A percentile compares a stretch with the other conserved stretches of the same genome.
Evolutionary conservation across 2,329 filamentous ascomycete species (phyloP).

Genomic region (Xylariaceae sp.): DNA sequence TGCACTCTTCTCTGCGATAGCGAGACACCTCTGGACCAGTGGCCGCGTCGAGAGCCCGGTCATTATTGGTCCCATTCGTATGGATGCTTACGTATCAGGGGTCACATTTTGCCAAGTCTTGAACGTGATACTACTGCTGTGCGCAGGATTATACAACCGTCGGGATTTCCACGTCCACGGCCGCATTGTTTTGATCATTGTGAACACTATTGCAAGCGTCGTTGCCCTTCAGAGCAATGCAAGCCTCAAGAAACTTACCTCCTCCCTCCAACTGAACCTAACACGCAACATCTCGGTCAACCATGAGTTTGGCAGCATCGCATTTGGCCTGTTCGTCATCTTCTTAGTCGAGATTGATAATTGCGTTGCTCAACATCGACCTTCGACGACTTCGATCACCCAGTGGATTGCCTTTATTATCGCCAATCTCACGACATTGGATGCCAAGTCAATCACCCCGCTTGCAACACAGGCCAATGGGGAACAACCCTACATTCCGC

Average conservation of each 20-base stretch:
- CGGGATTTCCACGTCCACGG: slow-evolving; percentile 16
- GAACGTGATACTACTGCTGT: slow-evolving; percentile 10
- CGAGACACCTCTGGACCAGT: slow-evolving; percentile 15
- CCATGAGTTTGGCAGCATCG: slow-evolving; percentile 9
- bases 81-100: slow-evolving; percentile 13
- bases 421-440: slow-evolving; percentile 13
- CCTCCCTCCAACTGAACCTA: slow-evolving; percentile 6
- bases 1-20: slow-evolving; percentile 8
- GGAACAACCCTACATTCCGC: slow-evolving; percentile 6
- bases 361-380: slow-evolving; percentile 11
- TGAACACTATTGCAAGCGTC: slow-evolving; percentile 11
- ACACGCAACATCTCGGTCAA: slow-evolving; percentile 1
- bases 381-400: slow-evolving; percentile 13
- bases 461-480: neutral
- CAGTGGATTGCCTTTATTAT: slow-evolving; percentile 18
- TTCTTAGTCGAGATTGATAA: slow-evolving; percentile 19
- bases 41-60: slow-evolving; percentile 12
- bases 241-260: slow-evolving; percentile 14
- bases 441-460: slow-evolving; percentile 6
- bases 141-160: slow-evolving; percentile 17
- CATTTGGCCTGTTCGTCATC: slow-evolving; percentile 12
- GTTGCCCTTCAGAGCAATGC: slow-evolving; percentile 14
- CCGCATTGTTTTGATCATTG: slow-evolving; percentile 8
- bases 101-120: slow-evolving; percentile 14
- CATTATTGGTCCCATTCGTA: neutral